Evolutionary conservation across 2,329 filamentous ascomycete species (phyloP), one percentile per base, ranked within the genome.

Genomic region (Fusarium pseudonygamai): DNA sequence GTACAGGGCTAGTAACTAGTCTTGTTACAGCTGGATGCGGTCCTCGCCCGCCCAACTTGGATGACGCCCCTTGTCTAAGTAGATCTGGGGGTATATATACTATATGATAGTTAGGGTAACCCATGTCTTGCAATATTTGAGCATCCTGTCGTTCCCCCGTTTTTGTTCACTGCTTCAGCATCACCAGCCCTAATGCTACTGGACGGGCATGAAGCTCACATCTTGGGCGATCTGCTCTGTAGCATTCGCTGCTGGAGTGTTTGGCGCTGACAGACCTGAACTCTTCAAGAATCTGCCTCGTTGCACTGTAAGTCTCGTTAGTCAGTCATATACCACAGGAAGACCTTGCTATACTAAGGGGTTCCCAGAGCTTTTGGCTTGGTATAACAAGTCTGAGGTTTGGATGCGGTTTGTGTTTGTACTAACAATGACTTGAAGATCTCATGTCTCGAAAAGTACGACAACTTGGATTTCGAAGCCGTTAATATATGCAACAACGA

Each of bases 161-260:
- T n/a, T 30, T 37, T 42, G 43, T 53, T 60, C 40, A 45, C 40
- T 43, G 36, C 49, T n/a, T 30, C 32, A 16, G n/a, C 24, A 39
- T 37, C 30, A 45, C 57, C 50, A 62, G 67, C 56, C 56, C 61
- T 71, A 52, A 74, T 74, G 71, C 67, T 39, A 74, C 46, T 69
- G 60, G 42, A 69, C 45, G 72, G 71, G 67, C 62, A 74, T 74
- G 71, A 74, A 60, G 67, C 52, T 74, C 49, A 60, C 62, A 52
- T 68, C 46, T 68, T 72, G 71, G 71, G 71, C 71, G 52, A 46
- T 72, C 45, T 71, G 67, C 57, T 72, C 63, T 43, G 16, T 67
- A 50, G 63, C 65, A 49, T 60, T 74, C 52, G 45, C 64, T 57
- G 55, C 59, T 74, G 49, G 67, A 61, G 71, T 64, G 14, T 56